Evolutionary conservation across 805 yeast genomes (phyloP).

Genomic region (Ogataea wickerhamii): DNA sequence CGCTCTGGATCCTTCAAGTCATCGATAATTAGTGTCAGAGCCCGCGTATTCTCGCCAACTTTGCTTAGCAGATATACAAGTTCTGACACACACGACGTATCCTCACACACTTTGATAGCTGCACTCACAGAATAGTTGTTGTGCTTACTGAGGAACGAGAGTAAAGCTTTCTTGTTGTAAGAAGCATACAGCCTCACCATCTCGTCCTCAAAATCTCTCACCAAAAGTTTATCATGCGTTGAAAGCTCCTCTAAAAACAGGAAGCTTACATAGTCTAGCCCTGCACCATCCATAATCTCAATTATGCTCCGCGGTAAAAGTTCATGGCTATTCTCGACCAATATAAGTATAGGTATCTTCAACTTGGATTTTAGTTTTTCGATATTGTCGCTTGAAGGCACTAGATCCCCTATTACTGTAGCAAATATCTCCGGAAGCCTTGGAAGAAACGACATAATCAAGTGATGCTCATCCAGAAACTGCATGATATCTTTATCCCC

Average conservation of each 20-base stretch:
- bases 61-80: constrained; percentile 77
- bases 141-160: constrained; percentile 58
- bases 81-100: constrained; percentile 55
- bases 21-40: constrained; percentile 72
- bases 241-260: constrained; percentile 63
- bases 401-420: constrained; percentile 18
- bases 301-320: constrained; percentile 53
- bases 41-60: constrained; percentile 75
- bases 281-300: constrained; percentile 38
- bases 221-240: constrained; percentile 50
- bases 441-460: constrained; percentile 48
- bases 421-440: constrained; percentile 52
- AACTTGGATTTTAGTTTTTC: constrained; percentile 42
- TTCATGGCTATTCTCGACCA: constrained; percentile 65
- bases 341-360: constrained; percentile 44
- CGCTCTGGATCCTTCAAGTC: constrained; percentile 71
- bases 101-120: constrained; percentile 67
- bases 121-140: constrained; percentile 61
- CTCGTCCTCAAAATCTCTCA: constrained; percentile 60
- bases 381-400: constrained; percentile 30
- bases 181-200: constrained; percentile 62
- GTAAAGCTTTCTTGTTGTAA: constrained; percentile 51
- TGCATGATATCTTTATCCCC: constrained; percentile 53
- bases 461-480: constrained; percentile 59
- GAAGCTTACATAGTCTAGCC: constrained; percentile 51